Evolutionary conservation across 192 early-diverging fungal genomes (phyloP).

Genomic region (Entomortierella beljakovae): DNA sequence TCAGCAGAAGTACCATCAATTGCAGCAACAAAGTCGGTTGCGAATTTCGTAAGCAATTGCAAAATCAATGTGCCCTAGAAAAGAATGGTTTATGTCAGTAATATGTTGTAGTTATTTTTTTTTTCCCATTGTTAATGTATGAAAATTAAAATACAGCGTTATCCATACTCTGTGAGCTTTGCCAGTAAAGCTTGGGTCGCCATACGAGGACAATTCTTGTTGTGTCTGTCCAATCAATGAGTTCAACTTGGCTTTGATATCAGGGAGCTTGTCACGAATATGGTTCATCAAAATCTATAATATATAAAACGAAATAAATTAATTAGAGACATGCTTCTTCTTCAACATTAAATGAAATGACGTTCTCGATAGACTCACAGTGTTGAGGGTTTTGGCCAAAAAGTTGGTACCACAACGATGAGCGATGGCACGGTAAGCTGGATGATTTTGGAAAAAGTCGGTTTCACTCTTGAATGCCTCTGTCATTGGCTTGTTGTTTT

Average conservation of each 20-base stretch:
- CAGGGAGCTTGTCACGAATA: constrained; percentile 83
- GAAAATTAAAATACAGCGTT: constrained; percentile 3
- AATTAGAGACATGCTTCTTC: not conserved
- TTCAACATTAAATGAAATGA: not conserved
- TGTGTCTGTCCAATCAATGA: constrained; percentile 82
- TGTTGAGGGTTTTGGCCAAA: constrained; percentile 75
- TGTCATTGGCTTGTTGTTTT: constrained; percentile 75
- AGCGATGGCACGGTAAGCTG: constrained; percentile 77
- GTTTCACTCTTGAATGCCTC: constrained; percentile 74
- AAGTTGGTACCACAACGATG: constrained; percentile 79
- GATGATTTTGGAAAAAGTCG: constrained; percentile 78
- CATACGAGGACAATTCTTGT: constrained; percentile 78
- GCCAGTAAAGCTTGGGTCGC: constrained; percentile 64
- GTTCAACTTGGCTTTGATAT: constrained; percentile 80
- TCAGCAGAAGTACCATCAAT: constrained; percentile 80
- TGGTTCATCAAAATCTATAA: constrained; percentile 78
- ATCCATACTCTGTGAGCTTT: constrained; percentile 58
- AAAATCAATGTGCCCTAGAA: constrained; percentile 69
- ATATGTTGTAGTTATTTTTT: too few species aligned
- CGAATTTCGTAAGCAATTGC: constrained; percentile 79
- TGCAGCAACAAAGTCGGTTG: constrained; percentile 80
- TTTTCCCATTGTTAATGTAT: too few species aligned
- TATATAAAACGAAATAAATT: not conserved
- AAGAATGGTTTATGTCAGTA: constrained; percentile 1
- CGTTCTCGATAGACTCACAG: constrained; percentile 32